Conservation (phyloP, 352 stramenopile genomes). For the Aphanomyces euteiches region DNA sequence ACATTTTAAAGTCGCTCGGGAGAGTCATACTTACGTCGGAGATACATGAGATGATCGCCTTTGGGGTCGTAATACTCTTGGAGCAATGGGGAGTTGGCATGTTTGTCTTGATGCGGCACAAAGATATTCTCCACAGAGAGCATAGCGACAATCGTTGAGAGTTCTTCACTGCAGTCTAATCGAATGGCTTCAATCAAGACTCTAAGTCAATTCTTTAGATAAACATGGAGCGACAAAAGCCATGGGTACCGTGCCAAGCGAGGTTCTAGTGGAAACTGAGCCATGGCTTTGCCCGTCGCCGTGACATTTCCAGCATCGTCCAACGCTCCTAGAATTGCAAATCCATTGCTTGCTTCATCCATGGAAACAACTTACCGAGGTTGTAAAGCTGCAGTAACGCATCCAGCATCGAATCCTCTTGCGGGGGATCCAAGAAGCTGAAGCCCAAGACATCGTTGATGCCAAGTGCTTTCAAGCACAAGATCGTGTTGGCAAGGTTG, state of each 20-base stretch:
- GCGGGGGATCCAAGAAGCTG: slow-evolving; percentile 61
- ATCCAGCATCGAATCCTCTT: slow-evolving; percentile 64
- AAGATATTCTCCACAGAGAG: slow-evolving; percentile 81
- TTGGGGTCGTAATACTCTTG: slow-evolving; percentile 4
- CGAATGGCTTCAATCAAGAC: slow-evolving; percentile 60
- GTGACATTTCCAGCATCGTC: slow-evolving; percentile 52
- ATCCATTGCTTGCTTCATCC: no score
- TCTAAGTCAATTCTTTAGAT: background rate
- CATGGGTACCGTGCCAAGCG: slow-evolving; percentile 31
- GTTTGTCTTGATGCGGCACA: slow-evolving; percentile 30
- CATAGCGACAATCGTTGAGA: slow-evolving; percentile 77
- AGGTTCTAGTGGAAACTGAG: slow-evolving; percentile 78
- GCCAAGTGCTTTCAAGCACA: slow-evolving; percentile 80
- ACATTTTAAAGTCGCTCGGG: no score
- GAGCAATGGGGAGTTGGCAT: background rate
- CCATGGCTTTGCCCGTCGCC: slow-evolving; percentile 68
- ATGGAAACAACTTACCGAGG: slow-evolving; percentile 36
- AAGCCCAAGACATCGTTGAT: slow-evolving; percentile 71
- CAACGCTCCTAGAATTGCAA: slow-evolving; percentile 38
- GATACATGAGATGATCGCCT: slow-evolving; percentile 18
- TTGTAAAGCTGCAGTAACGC: slow-evolving; percentile 71
- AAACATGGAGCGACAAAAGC: background rate
- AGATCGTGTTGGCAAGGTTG: slow-evolving; percentile 92
- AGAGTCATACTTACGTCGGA: slow-evolving; percentile 5
- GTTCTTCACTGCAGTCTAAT: slow-evolving; percentile 56